A percentile compares a stretch with the other conserved stretches of the same genome.
phyloP scores from a whole-genome alignment of 148 eudicot genomes.

The Vaccinium vitisidaea region DNA sequence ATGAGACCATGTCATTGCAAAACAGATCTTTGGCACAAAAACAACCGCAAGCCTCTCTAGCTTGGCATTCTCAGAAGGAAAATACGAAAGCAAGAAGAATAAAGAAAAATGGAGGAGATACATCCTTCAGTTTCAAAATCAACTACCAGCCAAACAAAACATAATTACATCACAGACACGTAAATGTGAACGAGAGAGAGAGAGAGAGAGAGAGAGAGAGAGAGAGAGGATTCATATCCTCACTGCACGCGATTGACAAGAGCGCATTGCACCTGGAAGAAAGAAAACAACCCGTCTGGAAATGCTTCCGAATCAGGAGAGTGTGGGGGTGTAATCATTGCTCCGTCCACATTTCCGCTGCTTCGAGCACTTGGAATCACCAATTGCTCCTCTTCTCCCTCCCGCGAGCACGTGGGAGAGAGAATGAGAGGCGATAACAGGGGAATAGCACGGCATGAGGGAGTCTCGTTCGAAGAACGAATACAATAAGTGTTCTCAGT shows the following conservation, averaged over 20 bases:
- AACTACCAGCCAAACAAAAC: neutral
- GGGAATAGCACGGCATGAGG: conserved; percentile 13
- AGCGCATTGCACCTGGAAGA: conserved; percentile 17
- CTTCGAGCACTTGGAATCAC: neutral
- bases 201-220: neutral
- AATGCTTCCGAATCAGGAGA: neutral
- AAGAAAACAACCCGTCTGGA: conserved; percentile 8
- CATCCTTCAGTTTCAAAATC: neutral
- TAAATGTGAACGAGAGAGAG: neutral
- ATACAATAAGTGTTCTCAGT: neutral
- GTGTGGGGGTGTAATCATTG: neutral
- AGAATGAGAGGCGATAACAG: conserved; percentile 18
- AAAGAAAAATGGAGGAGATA: neutral
- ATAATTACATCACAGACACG: neutral
- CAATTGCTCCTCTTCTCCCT: neutral
- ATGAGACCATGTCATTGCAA: neutral
- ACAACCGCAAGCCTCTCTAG: neutral
- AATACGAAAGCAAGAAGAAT: neutral
- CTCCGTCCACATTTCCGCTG: neutral
- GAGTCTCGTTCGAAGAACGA: neutral
- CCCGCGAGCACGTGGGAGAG: neutral
- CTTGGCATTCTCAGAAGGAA: neutral
- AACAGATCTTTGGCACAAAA: neutral
- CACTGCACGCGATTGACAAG: conserved; percentile 10
- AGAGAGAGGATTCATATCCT: neutral